Percentiles rank a stretch among this genome's conserved stretches.
Evolutionary conservation across 2,329 filamentous ascomycete genomes (phyloP).

Genomic region (Diplodia scrobiculata): DNA sequence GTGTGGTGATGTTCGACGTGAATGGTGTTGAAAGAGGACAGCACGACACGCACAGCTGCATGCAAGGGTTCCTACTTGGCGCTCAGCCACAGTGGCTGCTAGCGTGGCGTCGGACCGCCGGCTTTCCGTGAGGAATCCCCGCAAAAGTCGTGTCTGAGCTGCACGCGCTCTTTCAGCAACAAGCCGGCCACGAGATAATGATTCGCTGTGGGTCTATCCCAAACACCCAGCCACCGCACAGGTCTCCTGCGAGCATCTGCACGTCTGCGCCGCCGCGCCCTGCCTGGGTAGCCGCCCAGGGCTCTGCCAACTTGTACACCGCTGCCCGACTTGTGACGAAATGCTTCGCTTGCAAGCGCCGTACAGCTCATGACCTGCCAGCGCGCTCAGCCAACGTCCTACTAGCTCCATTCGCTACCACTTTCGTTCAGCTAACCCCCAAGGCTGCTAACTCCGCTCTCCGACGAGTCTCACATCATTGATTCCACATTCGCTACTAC

Average conservation of each 20-base stretch:
- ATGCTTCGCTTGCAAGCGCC: slow-evolving; percentile 8
- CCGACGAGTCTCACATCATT: slow-evolving; percentile 33
- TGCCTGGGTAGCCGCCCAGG: slow-evolving; percentile 14
- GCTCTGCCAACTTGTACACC: slow-evolving; percentile 21
- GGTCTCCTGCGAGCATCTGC: slow-evolving; percentile 7
- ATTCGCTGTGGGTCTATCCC: slow-evolving; percentile 13
- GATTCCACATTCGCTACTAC: slow-evolving; percentile 29
- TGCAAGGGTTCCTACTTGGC: slow-evolving; percentile 4
- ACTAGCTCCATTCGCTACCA: neutral
- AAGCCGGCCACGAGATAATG: neutral
- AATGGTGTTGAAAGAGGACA: slow-evolving; percentile 28
- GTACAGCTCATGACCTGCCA: slow-evolving; percentile 8
- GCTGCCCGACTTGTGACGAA: slow-evolving; percentile 20
- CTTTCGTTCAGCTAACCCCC: slow-evolving; percentile 13
- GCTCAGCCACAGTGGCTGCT: slow-evolving; percentile 13
- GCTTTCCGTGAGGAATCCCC: neutral
- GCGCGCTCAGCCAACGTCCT: neutral
- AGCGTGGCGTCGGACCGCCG: slow-evolving; percentile 5
- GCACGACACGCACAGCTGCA: slow-evolving; percentile 14
- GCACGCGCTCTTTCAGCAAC: too few relatives aligned
- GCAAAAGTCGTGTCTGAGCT: neutral
- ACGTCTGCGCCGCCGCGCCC: slow-evolving; percentile 17
- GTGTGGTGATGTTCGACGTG: neutral
- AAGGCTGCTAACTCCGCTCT: slow-evolving; percentile 18
- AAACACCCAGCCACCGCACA: slow-evolving; percentile 19